These are phyloP conservation scores for Solanum infundibuliforme DNA, from an alignment of 257 asterid genomes.

Conservation along the genomic window DNA sequence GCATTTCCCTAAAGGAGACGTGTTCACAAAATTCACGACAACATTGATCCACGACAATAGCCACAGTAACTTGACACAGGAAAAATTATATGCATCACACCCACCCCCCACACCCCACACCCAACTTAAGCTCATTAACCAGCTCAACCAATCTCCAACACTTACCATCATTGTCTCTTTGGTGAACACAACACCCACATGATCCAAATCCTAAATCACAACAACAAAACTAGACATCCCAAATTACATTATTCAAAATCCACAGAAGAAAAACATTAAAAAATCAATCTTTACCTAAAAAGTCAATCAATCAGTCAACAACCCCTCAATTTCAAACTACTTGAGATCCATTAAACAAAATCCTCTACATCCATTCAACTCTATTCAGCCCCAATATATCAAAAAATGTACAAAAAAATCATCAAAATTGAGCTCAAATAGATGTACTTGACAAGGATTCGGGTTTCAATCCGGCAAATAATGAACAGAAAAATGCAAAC, in stretches of 20 bases:
- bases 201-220: not conserved
- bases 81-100: not conserved
- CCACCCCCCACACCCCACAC: not conserved
- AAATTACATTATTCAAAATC: not conserved
- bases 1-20: not conserved
- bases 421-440: not conserved
- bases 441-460: not conserved
- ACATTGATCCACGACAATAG: not conserved
- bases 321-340: not conserved
- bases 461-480: slow-evolving; percentile 14
- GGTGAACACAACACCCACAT: not conserved
- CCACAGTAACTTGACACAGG: no score
- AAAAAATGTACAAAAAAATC: not conserved
- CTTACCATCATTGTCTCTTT: not conserved
- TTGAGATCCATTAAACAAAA: not conserved
- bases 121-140: not conserved
- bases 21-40: not conserved
- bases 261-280: not conserved
- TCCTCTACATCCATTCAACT: not conserved
- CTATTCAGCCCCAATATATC: not conserved
- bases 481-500: slow-evolving; percentile 7
- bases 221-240: not conserved
- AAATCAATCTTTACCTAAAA: not conserved
- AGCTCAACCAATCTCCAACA: not conserved
- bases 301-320: not conserved